A percentile compares a stretch with the other conserved stretches of the same genome.
Conservation (phyloP, 2,329 filamentous ascomycete genomes). For the Aspergillus novofumigatus region DNA sequence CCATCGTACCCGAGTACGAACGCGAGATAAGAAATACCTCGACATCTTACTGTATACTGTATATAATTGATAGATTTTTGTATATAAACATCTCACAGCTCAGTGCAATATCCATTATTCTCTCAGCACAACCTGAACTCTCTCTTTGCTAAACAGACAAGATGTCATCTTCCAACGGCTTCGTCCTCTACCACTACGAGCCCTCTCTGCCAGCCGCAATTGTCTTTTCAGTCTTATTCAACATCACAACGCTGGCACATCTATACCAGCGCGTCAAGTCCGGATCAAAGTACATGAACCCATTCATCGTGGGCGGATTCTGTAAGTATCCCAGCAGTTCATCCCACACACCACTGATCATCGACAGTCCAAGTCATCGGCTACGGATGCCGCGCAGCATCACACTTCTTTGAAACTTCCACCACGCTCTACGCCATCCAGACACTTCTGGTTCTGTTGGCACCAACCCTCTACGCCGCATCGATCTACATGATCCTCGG, state of each 20-base stretch:
- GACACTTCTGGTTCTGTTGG: slow-evolving; percentile 1
- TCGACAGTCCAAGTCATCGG: slow-evolving; percentile 3
- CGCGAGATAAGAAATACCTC: too few species aligned
- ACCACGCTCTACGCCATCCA: slow-evolving; percentile 1
- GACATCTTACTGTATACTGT: too few species aligned
- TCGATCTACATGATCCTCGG: too few species aligned
- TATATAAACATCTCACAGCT: too few species aligned
- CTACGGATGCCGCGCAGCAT: not conserved
- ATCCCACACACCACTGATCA: not conserved
- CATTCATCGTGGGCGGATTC: slow-evolving; percentile 14
- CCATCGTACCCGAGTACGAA: too few species aligned
- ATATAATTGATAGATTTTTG: too few species aligned
- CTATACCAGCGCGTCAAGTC: slow-evolving; percentile 9
- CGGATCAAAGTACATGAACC: slow-evolving; percentile 10
- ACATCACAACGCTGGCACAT: slow-evolving; percentile 6
- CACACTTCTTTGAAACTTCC: not conserved
- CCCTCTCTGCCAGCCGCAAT: slow-evolving; percentile 23
- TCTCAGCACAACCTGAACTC: not conserved
- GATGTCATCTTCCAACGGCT: not conserved
- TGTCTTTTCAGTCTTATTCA: slow-evolving; percentile 19
- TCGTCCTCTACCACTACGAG: slow-evolving; percentile 18
- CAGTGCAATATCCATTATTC: too few species aligned
- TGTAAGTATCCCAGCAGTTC: too few species aligned
- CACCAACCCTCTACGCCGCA: slow-evolving; percentile 4
- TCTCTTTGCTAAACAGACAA: not conserved